phyloP scores from a whole-genome alignment of 2,329 filamentous ascomycete genomes.

The Colletotrichum filicis region DNA sequence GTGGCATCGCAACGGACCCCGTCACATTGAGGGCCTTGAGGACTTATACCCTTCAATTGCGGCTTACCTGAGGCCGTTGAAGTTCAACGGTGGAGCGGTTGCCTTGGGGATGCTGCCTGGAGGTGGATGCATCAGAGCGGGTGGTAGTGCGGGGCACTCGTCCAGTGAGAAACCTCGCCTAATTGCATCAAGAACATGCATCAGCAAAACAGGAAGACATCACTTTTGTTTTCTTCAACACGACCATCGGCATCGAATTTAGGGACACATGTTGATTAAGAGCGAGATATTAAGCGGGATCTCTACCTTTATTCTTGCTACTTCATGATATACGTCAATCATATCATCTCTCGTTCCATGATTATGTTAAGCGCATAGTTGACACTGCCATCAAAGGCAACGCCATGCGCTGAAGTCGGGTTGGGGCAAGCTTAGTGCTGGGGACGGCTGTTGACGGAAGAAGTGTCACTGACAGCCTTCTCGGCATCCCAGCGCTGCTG shows the following conservation, averaged over 20 bases:
- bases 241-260: too few relatives aligned
- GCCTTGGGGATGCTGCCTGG: slow-evolving; percentile 34
- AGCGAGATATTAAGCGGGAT: neutral
- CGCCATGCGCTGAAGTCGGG: neutral
- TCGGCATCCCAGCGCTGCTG: slow-evolving; percentile 37
- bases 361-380: neutral
- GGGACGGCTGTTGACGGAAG: slow-evolving; percentile 17
- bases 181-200: neutral
- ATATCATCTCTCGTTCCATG: neutral
- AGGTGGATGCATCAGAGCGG: neutral
- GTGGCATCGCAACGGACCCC: too few relatives aligned
- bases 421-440: neutral
- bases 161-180: neutral
- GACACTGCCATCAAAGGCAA: neutral
- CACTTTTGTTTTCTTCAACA: neutral
- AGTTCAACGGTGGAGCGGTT: slow-evolving; percentile 21
- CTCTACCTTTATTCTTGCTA: neutral
- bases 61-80: neutral
- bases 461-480: slow-evolving; percentile 34
- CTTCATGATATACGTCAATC: slow-evolving; percentile 12
- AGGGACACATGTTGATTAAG: neutral
- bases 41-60: slow-evolving; percentile 20
- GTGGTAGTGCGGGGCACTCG: neutral
- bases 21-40: neutral
- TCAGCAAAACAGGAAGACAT: neutral